Evolutionary conservation across 129 eudicot species (phyloP), one percentile per base, ranked within the genome.

Genomic region (Lactuca sativa): DNA sequence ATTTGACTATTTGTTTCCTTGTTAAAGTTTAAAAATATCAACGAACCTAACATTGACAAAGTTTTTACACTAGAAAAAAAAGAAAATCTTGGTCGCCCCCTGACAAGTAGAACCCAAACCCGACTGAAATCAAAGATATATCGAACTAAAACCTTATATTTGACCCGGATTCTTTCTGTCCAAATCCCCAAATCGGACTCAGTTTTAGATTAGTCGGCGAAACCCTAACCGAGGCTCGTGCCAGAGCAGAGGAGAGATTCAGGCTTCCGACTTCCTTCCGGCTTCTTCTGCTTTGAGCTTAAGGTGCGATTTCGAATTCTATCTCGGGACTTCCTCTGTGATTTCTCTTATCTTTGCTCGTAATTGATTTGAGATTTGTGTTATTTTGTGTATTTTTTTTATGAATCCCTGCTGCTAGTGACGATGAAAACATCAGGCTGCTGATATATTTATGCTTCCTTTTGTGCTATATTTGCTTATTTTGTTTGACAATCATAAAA

Each of bases 151-250:
- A 21, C n/a, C 51, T 71, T 59, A 34, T 11, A 64, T 30, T 74
- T 9, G 72, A 74, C 48, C 78, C 72, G 72, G 44, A 10, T 41
- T 64, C 11, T 13, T 10, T 72, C n/a, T 58, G 44, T 31, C 56
- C 44, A 52, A 32, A 61, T 53, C 70, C 36, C 63, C 57, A 62
- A 36, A 63, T 56, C 72, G 41, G 70, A 8, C 7, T 13, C 71
- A 11, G 15, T 36, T 53, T 61, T 51, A 9, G 14, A 21, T 53
- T 12, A 5, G 15, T 15, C n/a, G 12, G 9, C 66, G 77, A 43
- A 74, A 74, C 78, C 72, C 78, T 74, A 74, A 33, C 78, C 66
- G 47, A 16, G 25, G 54, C 54, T 64, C 72, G 37, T 14, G 58
- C 59, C 59, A 36, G 4, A 72, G 30, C 66, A 44, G 16, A 33